These are phyloP conservation scores for Raffaelea arxii DNA, from an alignment of 2,329 filamentous ascomycete species.

Conservation along the genomic window DNA sequence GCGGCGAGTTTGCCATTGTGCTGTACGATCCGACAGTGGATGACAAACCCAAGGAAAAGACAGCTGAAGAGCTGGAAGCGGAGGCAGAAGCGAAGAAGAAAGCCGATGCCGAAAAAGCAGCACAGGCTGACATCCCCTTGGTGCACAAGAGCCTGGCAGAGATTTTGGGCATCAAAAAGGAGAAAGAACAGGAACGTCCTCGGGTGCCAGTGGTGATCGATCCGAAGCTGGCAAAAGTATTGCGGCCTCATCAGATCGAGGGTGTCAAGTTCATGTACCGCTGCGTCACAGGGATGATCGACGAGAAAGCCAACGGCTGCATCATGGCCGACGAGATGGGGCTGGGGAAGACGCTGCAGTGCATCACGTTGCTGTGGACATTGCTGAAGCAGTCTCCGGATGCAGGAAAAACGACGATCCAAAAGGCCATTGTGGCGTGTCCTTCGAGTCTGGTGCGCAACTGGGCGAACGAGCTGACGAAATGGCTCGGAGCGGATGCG, in stretches of 20 bases:
- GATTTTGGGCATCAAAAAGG: slow-evolving; percentile 89
- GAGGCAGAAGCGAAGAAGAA: slow-evolving; percentile 32
- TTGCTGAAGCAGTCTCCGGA: slow-evolving; percentile 91
- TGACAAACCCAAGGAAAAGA: slow-evolving; percentile 53
- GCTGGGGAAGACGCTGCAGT: slow-evolving; percentile 92
- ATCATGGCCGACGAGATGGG: slow-evolving; percentile 99
- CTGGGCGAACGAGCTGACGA: slow-evolving; percentile 93
- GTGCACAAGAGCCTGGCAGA: slow-evolving; percentile 94
- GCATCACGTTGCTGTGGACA: slow-evolving; percentile 95
- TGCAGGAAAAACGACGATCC: slow-evolving; percentile 85
- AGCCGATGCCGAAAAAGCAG: slow-evolving; percentile 26
- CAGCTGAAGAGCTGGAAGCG: slow-evolving; percentile 21
- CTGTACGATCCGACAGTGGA: slow-evolving; percentile 92
- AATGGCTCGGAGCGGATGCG: slow-evolving; percentile 91
- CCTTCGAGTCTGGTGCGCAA: slow-evolving; percentile 94
- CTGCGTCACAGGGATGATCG: slow-evolving; percentile 91
- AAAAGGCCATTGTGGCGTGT: slow-evolving; percentile 94
- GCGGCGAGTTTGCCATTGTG: slow-evolving; percentile 92
- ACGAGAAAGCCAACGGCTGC: slow-evolving; percentile 87
- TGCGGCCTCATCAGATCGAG: slow-evolving; percentile 94
- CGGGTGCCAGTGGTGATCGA: slow-evolving; percentile 97
- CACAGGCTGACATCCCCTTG: slow-evolving; percentile 60
- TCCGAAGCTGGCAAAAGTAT: slow-evolving; percentile 74
- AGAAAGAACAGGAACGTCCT: slow-evolving; percentile 68
- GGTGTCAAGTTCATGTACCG: slow-evolving; percentile 96